Conservation (phyloP, 208 protist genomes). For the Acanthamoeba royreba region DNA sequence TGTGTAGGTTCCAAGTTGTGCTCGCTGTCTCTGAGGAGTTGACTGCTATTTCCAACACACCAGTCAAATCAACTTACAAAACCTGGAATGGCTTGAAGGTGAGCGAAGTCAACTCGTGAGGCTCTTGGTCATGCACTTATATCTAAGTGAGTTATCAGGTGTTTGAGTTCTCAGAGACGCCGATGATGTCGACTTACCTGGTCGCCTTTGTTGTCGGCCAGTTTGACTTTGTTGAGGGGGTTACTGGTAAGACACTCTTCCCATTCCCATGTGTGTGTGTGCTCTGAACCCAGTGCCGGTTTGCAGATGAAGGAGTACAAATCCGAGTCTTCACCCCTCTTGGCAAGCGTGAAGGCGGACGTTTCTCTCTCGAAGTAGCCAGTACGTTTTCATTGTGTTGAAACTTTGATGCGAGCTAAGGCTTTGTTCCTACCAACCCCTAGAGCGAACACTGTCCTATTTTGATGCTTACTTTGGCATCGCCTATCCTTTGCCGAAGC, state of each 20-base stretch:
- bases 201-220: constrained; percentile 90
- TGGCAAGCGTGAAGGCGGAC: constrained; percentile 69
- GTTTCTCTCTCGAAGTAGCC: constrained; percentile 89
- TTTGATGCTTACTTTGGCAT: constrained; percentile 60
- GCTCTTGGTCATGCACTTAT: not conserved
- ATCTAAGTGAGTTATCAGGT: constrained; percentile 42
- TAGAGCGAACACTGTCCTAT: constrained; percentile 31
- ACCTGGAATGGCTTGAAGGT: not conserved
- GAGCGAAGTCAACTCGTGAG: not conserved
- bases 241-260: not conserved
- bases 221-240: constrained; percentile 84
- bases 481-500: constrained; percentile 87
- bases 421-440: not conserved
- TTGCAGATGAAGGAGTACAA: constrained; percentile 52
- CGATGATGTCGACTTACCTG: constrained; percentile 88
- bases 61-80: not conserved
- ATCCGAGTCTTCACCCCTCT: constrained; percentile 75
- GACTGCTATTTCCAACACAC: constrained; percentile 89
- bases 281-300: not conserved
- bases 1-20: constrained; percentile 83
- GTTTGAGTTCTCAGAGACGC: constrained; percentile 68
- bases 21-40: constrained; percentile 80
- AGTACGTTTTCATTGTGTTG: not conserved
- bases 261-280: not conserved
- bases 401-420: not conserved